These are phyloP conservation scores for Ammopiptanthus mongolicus DNA, from an alignment of 306 rosid genomes.

Conservation along the genomic window DNA sequence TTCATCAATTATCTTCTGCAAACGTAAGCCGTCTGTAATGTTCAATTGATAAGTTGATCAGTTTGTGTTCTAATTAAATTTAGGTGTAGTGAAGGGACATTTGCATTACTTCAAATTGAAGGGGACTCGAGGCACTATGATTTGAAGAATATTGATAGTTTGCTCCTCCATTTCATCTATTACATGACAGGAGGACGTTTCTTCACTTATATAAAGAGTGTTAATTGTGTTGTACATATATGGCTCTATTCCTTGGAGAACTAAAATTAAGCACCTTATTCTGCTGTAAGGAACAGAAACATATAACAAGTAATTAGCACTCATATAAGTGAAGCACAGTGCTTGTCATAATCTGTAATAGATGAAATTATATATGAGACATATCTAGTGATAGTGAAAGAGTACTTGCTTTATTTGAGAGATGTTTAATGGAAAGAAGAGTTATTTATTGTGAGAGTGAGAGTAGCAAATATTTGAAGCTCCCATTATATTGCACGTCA, in stretches of 20 bases:
- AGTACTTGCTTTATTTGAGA: background rate
- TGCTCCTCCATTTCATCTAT: background rate
- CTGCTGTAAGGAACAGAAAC: background rate
- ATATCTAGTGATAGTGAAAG: background rate
- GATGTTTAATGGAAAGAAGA: background rate
- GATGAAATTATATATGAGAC: background rate
- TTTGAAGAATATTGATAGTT: background rate
- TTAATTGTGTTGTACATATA: background rate
- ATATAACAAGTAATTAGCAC: background rate
- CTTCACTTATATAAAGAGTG: background rate
- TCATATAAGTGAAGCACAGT: background rate
- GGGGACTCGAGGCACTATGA: background rate
- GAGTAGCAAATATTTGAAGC: background rate
- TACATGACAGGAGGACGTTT: background rate
- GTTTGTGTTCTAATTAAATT: background rate
- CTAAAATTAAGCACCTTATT: background rate
- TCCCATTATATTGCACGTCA: background rate
- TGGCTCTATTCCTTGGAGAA: background rate
- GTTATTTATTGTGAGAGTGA: background rate
- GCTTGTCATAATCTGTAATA: background rate
- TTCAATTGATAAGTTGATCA: background rate
- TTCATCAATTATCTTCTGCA: constrained; percentile 66
- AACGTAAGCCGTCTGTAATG: constrained; percentile 57
- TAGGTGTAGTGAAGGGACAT: background rate
- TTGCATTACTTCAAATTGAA: background rate